Evolutionary conservation across 108 stramenopile genomes (phyloP).

Genomic region (Cyclotella sp.): DNA sequence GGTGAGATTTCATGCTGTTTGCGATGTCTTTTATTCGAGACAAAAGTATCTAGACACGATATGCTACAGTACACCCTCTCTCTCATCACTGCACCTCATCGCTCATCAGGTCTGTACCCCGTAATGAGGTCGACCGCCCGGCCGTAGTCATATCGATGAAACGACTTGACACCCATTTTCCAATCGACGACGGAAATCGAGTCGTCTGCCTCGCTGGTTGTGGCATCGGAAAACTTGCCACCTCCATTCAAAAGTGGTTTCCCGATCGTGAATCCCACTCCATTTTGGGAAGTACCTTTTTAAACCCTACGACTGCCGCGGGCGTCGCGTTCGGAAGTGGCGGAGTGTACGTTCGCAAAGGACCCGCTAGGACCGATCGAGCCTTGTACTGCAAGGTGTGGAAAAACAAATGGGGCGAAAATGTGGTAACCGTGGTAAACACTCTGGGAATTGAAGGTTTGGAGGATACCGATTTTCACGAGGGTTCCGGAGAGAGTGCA

Average conservation of each 20-base stretch:
- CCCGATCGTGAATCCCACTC: slow-evolving; percentile 85
- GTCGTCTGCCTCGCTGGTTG: slow-evolving; percentile 81
- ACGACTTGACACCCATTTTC: slow-evolving; percentile 74
- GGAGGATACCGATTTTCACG: slow-evolving; percentile 64
- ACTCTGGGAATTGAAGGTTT: slow-evolving; percentile 79
- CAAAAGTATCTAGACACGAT: background rate
- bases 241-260: slow-evolving; percentile 60
- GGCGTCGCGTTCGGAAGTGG: slow-evolving; percentile 88
- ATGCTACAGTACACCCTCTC: background rate
- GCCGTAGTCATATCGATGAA: slow-evolving; percentile 75
- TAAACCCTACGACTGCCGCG: slow-evolving; percentile 88
- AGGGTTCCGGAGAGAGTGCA: slow-evolving; percentile 54
- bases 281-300: slow-evolving; percentile 80
- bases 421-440: slow-evolving; percentile 71
- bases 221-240: slow-evolving; percentile 70
- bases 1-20: slow-evolving; percentile 27
- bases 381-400: slow-evolving; percentile 68
- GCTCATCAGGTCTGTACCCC: slow-evolving; percentile 60
- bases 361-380: slow-evolving; percentile 84
- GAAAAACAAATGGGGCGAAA: slow-evolving; percentile 65
- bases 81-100: background rate
- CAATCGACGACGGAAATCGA: slow-evolving; percentile 79
- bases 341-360: slow-evolving; percentile 83
- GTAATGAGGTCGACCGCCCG: slow-evolving; percentile 63
- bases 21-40: background rate